Percentiles rank a stretch among this genome's conserved stretches.
These are phyloP conservation scores for Discostella stelligeroides DNA, from an alignment of 108 stramenopile genomes.

Conservation along the genomic window DNA sequence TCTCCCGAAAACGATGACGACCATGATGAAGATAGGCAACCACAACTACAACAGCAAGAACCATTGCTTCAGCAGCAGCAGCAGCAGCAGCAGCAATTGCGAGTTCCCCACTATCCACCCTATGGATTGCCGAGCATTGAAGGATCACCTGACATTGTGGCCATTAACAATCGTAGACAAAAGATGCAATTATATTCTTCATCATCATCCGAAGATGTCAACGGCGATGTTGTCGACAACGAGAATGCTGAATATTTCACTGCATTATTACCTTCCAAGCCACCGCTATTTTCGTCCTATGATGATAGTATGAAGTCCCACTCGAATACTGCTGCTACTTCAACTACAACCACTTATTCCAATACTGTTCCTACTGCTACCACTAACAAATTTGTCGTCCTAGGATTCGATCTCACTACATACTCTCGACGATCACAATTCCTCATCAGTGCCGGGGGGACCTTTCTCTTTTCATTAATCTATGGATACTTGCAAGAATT, in stretches of 20 bases:
- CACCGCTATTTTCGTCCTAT: background rate
- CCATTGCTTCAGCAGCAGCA: background rate
- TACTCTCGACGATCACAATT: slow-evolving; percentile 67
- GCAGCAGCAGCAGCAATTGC: background rate
- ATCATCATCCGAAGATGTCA: background rate
- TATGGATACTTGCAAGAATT: slow-evolving; percentile 92
- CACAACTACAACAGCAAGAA: background rate
- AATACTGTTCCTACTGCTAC: background rate
- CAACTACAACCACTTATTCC: background rate
- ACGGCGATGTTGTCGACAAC: background rate
- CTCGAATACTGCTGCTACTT: background rate
- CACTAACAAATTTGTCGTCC: slow-evolving; percentile 47
- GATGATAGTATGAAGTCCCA: background rate
- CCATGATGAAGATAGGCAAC: background rate
- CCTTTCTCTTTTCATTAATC: slow-evolving; percentile 78
- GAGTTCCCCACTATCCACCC: slow-evolving; percentile 6
- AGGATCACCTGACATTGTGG: background rate
- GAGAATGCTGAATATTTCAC: background rate
- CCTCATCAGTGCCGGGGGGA: slow-evolving; percentile 71
- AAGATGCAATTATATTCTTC: background rate
- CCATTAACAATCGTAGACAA: background rate
- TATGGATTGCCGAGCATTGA: slow-evolving; percentile 20
- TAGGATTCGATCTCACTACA: slow-evolving; percentile 77
- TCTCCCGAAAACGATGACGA: background rate
- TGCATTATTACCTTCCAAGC: background rate